These are phyloP conservation scores for Fusarium luffae DNA, from an alignment of 2,329 filamentous ascomycete species.

Conservation along the genomic window DNA sequence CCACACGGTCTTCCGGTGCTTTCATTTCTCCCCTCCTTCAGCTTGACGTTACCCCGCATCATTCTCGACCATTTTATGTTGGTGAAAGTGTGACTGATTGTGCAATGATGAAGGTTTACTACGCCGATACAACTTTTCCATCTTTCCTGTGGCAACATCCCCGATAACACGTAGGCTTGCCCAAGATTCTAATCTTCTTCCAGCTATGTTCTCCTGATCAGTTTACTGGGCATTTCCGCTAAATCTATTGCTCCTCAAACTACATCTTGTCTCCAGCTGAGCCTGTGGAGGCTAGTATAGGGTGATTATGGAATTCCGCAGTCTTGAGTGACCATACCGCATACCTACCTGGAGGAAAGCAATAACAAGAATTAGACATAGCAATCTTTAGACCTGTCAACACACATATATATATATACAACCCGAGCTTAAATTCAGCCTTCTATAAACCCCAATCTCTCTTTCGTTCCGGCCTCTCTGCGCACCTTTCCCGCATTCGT, in stretches of 20 bases:
- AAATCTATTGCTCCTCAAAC: not conserved
- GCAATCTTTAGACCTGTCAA: not conserved
- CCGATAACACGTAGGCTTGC: not conserved
- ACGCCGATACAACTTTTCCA: not conserved
- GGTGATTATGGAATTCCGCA: accelerated
- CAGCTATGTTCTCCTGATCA: too few species aligned
- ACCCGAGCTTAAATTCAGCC: not conserved
- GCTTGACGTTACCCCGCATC: not conserved
- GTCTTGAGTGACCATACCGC: not conserved
- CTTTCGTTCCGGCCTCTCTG: too few species aligned
- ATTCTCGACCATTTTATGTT: not conserved
- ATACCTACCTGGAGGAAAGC: not conserved
- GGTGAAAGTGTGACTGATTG: not conserved
- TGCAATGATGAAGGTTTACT: not conserved
- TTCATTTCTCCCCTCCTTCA: not conserved
- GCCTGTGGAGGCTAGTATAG: not conserved
- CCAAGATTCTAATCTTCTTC: not conserved
- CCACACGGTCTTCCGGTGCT: not conserved
- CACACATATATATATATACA: not conserved
- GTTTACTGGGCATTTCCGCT: not conserved
- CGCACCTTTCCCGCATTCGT: not conserved
- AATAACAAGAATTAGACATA: not conserved
- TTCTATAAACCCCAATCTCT: not conserved
- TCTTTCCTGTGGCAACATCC: not conserved
- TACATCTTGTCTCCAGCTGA: not conserved